These are phyloP conservation scores for Phytophthora boehmeriae DNA, from an alignment of 352 stramenopile genomes.

Conservation along the genomic window DNA sequence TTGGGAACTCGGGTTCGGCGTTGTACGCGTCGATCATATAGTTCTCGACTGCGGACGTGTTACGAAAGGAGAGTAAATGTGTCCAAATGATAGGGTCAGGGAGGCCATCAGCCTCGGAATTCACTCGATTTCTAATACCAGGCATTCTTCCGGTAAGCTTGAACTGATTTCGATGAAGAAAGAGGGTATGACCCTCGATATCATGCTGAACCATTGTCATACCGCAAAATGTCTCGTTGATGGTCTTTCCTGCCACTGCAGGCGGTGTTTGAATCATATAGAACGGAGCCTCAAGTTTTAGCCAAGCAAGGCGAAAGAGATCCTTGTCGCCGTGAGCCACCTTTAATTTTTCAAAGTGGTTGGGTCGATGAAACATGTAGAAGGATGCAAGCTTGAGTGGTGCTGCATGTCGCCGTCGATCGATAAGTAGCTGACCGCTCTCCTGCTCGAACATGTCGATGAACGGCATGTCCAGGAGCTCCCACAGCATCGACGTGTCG, in stretches of 20 bases:
- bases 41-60: slow-evolving; percentile 38
- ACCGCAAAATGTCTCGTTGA: slow-evolving; percentile 54
- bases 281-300: slow-evolving; percentile 52
- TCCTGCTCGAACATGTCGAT: slow-evolving; percentile 79
- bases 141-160: slow-evolving; percentile 46
- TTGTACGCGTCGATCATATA: slow-evolving; percentile 65
- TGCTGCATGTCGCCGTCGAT: slow-evolving; percentile 40
- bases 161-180: slow-evolving; percentile 59
- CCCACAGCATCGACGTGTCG: slow-evolving; percentile 55
- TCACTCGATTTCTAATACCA: no score
- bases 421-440: slow-evolving; percentile 62
- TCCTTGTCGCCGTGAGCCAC: slow-evolving; percentile 66
- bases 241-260: slow-evolving; percentile 43
- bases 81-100: slow-evolving; percentile 69
- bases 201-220: slow-evolving; percentile 61
- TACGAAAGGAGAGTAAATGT: slow-evolving; percentile 68
- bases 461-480: slow-evolving; percentile 47
- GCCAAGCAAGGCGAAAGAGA: slow-evolving; percentile 64
- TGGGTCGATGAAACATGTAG: slow-evolving; percentile 46
- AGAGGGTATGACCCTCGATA: slow-evolving; percentile 39
- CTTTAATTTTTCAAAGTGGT: slow-evolving; percentile 36
- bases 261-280: slow-evolving; percentile 53
- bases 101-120: slow-evolving; percentile 29
- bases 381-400: slow-evolving; percentile 49
- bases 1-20: slow-evolving; percentile 34